phyloP scores from a whole-genome alignment of 2,329 filamentous ascomycete species.

The Fonsecaea monophora region DNA sequence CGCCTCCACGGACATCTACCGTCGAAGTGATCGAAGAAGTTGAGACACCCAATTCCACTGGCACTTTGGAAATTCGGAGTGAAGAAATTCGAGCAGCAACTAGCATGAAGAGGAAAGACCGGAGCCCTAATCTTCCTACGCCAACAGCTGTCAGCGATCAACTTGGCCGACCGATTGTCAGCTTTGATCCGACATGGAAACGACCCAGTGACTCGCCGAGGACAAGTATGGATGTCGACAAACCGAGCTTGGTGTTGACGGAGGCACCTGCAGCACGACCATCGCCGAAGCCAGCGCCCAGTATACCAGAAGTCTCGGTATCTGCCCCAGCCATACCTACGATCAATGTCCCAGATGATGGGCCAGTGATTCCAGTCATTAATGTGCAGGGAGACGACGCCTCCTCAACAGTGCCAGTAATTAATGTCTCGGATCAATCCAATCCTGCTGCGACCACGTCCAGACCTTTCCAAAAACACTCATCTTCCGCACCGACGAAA shows the following conservation, averaged over 20 bases:
- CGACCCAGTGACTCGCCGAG: conserved; percentile 48
- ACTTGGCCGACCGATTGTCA: conserved; percentile 92
- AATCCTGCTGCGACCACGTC: conserved; percentile 12
- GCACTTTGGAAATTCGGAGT: conserved; percentile 81
- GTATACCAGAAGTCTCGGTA: conserved; percentile 35
- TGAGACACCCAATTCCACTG: conserved; percentile 65
- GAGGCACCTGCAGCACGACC: conserved; percentile 28
- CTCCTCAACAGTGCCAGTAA: conserved; percentile 16
- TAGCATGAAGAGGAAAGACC: conserved; percentile 84
- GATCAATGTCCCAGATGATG: conserved; percentile 22
- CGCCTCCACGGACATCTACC: conserved; percentile 42
- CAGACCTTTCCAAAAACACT: conserved; percentile 38
- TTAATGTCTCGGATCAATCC: conserved; percentile 26
- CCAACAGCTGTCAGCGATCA: conserved; percentile 90
- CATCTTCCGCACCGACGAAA: conserved; percentile 43
- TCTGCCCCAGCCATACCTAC: conserved; percentile 17
- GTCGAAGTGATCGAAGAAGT: conserved; percentile 39
- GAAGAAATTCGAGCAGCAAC: conserved; percentile 91
- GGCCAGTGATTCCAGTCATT: conserved; percentile 17
- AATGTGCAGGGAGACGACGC: conserved; percentile 8
- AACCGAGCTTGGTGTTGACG: conserved; percentile 36
- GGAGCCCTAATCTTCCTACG: conserved; percentile 84
- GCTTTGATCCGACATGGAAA: conserved; percentile 86
- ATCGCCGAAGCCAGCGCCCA: conserved; percentile 41
- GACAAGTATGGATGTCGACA: conserved; percentile 41